A percentile compares a stretch with the other conserved stretches of the same genome.
Conservation (phyloP, 441 rosid species). For the Erysimum pusillum region DNA sequence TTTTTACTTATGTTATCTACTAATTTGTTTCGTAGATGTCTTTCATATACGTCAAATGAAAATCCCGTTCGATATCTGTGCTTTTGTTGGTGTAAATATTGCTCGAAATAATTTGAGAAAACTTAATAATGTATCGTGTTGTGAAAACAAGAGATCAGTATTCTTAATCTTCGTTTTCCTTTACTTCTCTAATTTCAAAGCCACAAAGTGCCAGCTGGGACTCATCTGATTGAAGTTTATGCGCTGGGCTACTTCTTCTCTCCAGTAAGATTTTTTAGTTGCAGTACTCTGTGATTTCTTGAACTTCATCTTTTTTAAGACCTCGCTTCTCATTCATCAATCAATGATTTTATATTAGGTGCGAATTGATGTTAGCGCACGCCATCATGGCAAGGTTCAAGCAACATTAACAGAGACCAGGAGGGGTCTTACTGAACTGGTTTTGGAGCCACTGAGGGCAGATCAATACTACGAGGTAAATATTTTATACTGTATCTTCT, state of each 20-base stretch:
- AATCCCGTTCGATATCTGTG: not conserved
- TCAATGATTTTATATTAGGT: slow-evolving; percentile 58
- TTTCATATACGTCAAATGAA: not conserved
- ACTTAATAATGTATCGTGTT: not conserved
- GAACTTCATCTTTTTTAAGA: slow-evolving; percentile 18
- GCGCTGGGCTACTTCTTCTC: slow-evolving; percentile 92
- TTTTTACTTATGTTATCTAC: not conserved
- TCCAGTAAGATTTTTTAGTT: slow-evolving; percentile 65
- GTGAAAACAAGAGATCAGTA: slow-evolving; percentile 14
- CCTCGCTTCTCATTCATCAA: slow-evolving; percentile 23
- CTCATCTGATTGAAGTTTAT: slow-evolving; percentile 94
- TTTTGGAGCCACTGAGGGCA: slow-evolving; percentile 81
- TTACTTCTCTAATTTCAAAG: slow-evolving; percentile 61
- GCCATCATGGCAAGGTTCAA: slow-evolving; percentile 94
- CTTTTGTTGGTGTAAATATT: slow-evolving; percentile 15
- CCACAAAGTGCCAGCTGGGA: slow-evolving; percentile 88
- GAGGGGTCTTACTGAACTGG: slow-evolving; percentile 84
- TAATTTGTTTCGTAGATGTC: slow-evolving; percentile 5
- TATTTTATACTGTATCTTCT: slow-evolving; percentile 14
- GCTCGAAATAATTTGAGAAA: not conserved
- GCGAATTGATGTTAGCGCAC: slow-evolving; percentile 96
- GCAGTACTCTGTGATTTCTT: slow-evolving; percentile 15
- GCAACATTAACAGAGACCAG: slow-evolving; percentile 96
- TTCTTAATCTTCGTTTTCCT: slow-evolving; percentile 51
- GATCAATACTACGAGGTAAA: slow-evolving; percentile 93